Evolutionary conservation across 306 rosid genomes (phyloP).

Genomic region (peach (Prunus persica)): DNA sequence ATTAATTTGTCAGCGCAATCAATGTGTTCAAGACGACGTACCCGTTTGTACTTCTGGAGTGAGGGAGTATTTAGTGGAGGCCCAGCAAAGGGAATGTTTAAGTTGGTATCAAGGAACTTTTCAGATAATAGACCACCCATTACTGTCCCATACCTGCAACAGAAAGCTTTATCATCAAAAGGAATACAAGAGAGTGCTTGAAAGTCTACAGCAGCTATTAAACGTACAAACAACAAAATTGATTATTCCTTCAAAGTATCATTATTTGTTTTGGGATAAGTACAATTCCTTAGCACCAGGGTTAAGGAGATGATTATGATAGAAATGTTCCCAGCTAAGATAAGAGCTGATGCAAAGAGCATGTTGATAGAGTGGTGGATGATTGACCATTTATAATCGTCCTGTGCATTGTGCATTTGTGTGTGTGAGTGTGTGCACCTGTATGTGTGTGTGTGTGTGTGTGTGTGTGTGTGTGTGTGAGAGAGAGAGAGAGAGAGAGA

Average conservation of each 20-base stretch:
- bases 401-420: too few relatives aligned
- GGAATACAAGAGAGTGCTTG: background rate
- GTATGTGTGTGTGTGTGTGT: too few relatives aligned
- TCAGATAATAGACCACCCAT: constrained; percentile 95
- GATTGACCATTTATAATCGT: too few relatives aligned
- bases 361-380: too few relatives aligned
- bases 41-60: constrained; percentile 92
- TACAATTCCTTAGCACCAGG: too few relatives aligned
- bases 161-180: constrained; percentile 17
- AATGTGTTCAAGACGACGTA: constrained; percentile 31
- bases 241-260: too few relatives aligned
- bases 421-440: too few relatives aligned
- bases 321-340: too few relatives aligned
- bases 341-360: too few relatives aligned
- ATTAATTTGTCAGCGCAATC: background rate
- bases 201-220: background rate
- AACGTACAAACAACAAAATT: background rate
- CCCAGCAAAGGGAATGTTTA: constrained; percentile 77
- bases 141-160: constrained; percentile 90
- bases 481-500: background rate
- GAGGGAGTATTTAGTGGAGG: constrained; percentile 92
- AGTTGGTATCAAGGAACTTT: constrained; percentile 87
- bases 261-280: too few relatives aligned
- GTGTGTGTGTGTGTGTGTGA: too few relatives aligned
- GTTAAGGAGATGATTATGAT: too few relatives aligned